Conservation (phyloP, 768 basidiomycete species). For the Cystofilobasidium macerans region DNA sequence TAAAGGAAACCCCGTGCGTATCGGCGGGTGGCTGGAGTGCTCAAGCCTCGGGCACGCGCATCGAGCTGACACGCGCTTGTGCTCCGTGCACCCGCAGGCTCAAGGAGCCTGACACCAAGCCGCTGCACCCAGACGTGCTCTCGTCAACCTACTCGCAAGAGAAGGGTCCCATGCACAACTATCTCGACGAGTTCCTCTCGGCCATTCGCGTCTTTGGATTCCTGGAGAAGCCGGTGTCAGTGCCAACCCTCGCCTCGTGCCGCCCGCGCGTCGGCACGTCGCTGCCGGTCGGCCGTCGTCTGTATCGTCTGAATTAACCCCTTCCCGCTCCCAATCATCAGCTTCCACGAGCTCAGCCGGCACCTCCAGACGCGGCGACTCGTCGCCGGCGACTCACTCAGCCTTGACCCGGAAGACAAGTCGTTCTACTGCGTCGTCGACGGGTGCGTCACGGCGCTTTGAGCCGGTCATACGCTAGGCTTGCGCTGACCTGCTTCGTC, state of each 20-base stretch:
- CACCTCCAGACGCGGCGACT: slow-evolving; percentile 91
- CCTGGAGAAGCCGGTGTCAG: slow-evolving; percentile 80
- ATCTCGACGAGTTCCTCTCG: slow-evolving; percentile 90
- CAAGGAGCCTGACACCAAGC: slow-evolving; percentile 68
- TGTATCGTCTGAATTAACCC: too few species aligned
- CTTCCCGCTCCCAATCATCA: not conserved
- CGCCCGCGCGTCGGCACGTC: not conserved
- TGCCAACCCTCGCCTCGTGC: not conserved
- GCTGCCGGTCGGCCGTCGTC: not conserved
- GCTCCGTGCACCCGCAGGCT: slow-evolving; percentile 34
- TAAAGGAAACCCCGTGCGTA: slow-evolving; percentile 38
- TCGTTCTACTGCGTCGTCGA: slow-evolving; percentile 98
- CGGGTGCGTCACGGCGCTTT: slow-evolving; percentile 57
- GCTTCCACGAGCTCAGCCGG: slow-evolving; percentile 87
- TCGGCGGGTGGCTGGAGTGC: not conserved
- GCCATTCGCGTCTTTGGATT: slow-evolving; percentile 97
- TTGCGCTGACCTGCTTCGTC: not conserved
- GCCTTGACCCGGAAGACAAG: slow-evolving; percentile 70
- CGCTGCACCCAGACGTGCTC: slow-evolving; percentile 85
- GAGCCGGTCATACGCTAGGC: too few species aligned
- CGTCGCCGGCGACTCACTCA: slow-evolving; percentile 88
- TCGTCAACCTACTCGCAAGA: slow-evolving; percentile 41
- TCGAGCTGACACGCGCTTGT: not conserved
- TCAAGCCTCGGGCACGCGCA: too few species aligned
- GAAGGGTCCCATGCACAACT: slow-evolving; percentile 66